These are phyloP conservation scores for Ophiobolus disseminans DNA, from an alignment of 2,329 filamentous ascomycete species.

Conservation along the genomic window DNA sequence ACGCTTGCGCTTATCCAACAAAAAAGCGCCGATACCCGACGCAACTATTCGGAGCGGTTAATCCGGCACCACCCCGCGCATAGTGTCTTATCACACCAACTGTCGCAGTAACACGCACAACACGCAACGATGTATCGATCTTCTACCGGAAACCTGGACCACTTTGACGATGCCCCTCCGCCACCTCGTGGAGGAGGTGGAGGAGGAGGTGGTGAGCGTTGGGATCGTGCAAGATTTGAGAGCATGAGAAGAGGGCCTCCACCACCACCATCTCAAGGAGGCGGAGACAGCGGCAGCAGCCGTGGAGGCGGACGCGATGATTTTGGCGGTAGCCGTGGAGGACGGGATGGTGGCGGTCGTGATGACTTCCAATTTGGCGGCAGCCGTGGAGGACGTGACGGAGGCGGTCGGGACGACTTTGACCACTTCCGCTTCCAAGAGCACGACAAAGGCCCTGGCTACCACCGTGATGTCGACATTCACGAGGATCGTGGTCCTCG, in stretches of 20 bases:
- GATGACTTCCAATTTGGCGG: conserved; percentile 51
- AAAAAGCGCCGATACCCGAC: too few relatives aligned
- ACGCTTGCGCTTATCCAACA: too few relatives aligned
- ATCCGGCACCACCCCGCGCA: conserved; percentile 26
- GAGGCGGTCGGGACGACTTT: conserved; percentile 42
- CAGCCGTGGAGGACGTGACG: conserved; percentile 48
- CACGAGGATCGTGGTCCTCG: conserved; percentile 54
- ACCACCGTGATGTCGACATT: conserved; percentile 52
- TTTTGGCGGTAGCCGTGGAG: conserved; percentile 55
- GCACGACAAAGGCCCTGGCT: conserved; percentile 52
- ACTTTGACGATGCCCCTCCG: conserved; percentile 48
- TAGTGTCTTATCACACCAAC: conserved; percentile 19
- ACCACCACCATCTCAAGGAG: conserved; percentile 30
- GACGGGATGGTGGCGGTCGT: conserved; percentile 28
- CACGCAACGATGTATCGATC: conserved; percentile 44
- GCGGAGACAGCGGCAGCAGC: conserved; percentile 57
- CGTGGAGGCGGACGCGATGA: too few relatives aligned
- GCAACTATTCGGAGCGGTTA: too few relatives aligned
- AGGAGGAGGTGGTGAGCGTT: conserved; percentile 46
- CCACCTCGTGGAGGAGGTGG: conserved; percentile 35
- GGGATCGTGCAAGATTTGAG: conserved; percentile 60
- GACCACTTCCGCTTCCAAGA: conserved; percentile 52
- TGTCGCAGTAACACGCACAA: conserved; percentile 6
- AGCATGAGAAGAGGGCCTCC: conserved; percentile 43
- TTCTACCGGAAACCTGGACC: conserved; percentile 54